Percentiles rank a stretch among this genome's conserved stretches.
phyloP scores from a whole-genome alignment of 257 asterid species.

The Verbena officinalis region DNA sequence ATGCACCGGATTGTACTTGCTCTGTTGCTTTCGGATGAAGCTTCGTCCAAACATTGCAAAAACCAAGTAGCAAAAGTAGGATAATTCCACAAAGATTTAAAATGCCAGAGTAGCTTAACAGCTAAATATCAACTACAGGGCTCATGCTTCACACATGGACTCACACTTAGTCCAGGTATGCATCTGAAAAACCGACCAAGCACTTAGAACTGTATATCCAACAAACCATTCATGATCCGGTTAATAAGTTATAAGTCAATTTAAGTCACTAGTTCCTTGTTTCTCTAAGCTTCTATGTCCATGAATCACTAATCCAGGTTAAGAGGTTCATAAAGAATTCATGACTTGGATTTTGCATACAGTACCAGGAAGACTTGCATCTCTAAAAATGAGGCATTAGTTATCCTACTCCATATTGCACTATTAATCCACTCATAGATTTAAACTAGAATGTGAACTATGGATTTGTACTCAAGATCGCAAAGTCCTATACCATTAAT shows the following conservation, averaged over 20 bases:
- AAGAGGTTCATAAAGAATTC: background rate
- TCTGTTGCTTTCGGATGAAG: background rate
- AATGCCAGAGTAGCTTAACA: background rate
- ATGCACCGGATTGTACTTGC: background rate
- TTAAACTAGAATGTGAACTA: background rate
- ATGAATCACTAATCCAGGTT: background rate
- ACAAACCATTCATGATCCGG: conserved; percentile 3
- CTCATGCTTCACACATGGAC: conserved; percentile 5
- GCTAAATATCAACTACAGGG: background rate
- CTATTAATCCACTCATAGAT: conserved; percentile 5
- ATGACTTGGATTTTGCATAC: background rate
- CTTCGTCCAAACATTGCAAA: background rate
- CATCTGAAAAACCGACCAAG: background rate
- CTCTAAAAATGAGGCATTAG: conserved; percentile 1
- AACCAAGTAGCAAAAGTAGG: conserved; percentile 6
- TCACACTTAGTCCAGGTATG: conserved; percentile 1
- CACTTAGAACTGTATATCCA: background rate
- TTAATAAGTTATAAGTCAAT: conserved; percentile 6
- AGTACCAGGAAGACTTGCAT: conserved; percentile 1
- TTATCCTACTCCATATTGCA: conserved; percentile 7
- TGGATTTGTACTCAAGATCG: conserved; percentile 6
- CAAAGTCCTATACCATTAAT: background rate
- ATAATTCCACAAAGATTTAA: background rate
- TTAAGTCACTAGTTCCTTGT: conserved; percentile 4
- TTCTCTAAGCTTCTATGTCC: background rate